Conservation (phyloP, 371 early-diverging fungal genomes). For the Mucor sp. region DNA sequence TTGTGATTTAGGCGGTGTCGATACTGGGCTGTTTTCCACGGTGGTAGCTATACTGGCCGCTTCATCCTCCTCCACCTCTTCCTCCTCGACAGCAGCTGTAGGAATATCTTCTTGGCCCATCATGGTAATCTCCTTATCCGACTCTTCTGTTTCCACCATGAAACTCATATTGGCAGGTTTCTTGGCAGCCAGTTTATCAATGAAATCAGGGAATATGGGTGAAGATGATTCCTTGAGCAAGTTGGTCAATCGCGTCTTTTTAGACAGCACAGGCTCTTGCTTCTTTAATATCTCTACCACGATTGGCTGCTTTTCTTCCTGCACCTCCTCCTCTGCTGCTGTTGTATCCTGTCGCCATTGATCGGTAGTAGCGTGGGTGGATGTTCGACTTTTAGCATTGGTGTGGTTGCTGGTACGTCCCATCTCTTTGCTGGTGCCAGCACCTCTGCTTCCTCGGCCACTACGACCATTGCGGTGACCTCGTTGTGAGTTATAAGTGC, state of each 20-base stretch:
- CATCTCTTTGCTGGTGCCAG: background rate
- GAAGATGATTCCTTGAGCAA: constrained; percentile 20
- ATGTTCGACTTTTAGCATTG: background rate
- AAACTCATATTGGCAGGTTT: constrained; percentile 38
- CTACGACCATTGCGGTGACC: constrained; percentile 1
- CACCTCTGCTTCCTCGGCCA: background rate
- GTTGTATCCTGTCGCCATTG: constrained; percentile 1
- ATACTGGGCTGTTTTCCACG: background rate
- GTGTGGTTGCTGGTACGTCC: background rate
- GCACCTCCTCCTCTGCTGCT: background rate
- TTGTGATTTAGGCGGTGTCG: background rate
- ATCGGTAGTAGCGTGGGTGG: background rate
- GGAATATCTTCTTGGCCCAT: background rate
- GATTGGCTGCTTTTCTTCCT: background rate
- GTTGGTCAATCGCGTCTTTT: constrained; percentile 3
- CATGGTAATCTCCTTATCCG: constrained; percentile 13
- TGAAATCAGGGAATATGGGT: constrained; percentile 33
- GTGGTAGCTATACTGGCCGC: background rate
- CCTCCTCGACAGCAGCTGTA: no score
- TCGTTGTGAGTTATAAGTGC: background rate
- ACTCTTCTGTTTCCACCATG: constrained; percentile 29
- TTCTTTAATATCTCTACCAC: constrained; percentile 17
- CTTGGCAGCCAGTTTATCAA: constrained; percentile 26
- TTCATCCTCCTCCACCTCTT: background rate
- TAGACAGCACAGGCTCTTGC: background rate